phyloP scores from a whole-genome alignment of 1,284 basidiomycete genomes.

The Melampsora abietis-canadensis region DNA sequence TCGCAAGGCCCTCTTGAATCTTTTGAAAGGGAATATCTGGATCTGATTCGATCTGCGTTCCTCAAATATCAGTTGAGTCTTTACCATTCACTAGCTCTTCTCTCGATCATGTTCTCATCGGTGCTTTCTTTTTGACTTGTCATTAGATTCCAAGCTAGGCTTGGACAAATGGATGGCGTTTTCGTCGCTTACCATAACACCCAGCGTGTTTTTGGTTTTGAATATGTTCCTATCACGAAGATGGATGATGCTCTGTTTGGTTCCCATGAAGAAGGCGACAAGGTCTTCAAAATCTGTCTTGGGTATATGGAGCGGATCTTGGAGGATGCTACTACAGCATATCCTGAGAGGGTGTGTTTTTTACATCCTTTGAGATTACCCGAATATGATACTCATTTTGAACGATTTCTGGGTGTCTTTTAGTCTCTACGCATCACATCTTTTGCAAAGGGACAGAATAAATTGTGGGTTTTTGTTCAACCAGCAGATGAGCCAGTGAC shows the following conservation, averaged over 20 bases:
- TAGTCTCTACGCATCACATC: conserved; percentile 40
- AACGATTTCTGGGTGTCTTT: not conserved
- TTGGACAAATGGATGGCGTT: conserved; percentile 95
- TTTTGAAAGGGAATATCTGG: conserved; percentile 57
- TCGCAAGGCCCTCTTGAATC: conserved; percentile 50
- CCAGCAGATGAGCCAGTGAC: conserved; percentile 19
- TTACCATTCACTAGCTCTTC: not conserved
- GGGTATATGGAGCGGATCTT: conserved; percentile 69
- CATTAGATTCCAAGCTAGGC: conserved; percentile 87
- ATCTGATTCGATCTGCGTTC: conserved; percentile 87
- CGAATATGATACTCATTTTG: not conserved
- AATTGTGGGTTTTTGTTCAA: conserved; percentile 37
- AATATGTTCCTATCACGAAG: conserved; percentile 81
- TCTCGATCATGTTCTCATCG: not conserved
- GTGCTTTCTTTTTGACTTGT: not conserved
- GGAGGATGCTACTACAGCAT: conserved; percentile 63
- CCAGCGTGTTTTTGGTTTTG: conserved; percentile 82
- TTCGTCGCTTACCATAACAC: conserved; percentile 95
- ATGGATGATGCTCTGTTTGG: conserved; percentile 83
- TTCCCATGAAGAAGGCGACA: conserved; percentile 62
- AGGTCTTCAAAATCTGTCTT: conserved; percentile 74
- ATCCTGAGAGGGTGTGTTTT: conserved; percentile 60
- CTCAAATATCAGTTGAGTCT: conserved; percentile 77
- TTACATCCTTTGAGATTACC: not conserved
- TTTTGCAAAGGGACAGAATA: conserved; percentile 34